Conservation (phyloP, 2,329 filamentous ascomycete species). For the Botryotinia convoluta region DNA sequence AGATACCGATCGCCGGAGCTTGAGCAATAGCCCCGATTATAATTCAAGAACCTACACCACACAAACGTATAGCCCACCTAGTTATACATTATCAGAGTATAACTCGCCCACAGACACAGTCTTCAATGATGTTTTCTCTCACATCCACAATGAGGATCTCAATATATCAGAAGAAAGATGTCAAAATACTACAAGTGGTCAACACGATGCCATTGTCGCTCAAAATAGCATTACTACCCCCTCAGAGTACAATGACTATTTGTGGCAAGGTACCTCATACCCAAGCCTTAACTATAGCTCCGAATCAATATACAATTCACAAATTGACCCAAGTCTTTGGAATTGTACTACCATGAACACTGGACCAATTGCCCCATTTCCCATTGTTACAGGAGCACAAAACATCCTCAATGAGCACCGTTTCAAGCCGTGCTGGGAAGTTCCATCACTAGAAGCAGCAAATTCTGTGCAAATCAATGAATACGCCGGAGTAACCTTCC, state of each 20-base stretch:
- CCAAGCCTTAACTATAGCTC: neutral
- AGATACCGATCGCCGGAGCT: neutral
- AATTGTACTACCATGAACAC: neutral
- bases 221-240: neutral
- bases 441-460: neutral
- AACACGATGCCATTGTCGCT: neutral
- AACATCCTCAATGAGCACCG: neutral
- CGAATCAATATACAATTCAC: neutral
- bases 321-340: neutral
- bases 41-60: neutral
- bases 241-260: neutral
- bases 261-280: neutral
- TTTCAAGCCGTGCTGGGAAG: neutral
- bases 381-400: neutral
- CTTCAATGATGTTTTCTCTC: neutral
- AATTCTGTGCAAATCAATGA: neutral
- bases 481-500: neutral
- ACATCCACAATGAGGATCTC: neutral
- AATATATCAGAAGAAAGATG: neutral
- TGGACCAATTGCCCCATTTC: neutral
- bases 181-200: neutral
- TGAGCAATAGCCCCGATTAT: neutral
- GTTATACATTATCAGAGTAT: neutral
- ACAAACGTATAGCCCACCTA: neutral
- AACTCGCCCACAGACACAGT: neutral